Percentiles rank a stretch among this genome's conserved stretches.
phyloP scores from a whole-genome alignment of 352 stramenopile species.

The Globisporangium uncinulatum region DNA sequence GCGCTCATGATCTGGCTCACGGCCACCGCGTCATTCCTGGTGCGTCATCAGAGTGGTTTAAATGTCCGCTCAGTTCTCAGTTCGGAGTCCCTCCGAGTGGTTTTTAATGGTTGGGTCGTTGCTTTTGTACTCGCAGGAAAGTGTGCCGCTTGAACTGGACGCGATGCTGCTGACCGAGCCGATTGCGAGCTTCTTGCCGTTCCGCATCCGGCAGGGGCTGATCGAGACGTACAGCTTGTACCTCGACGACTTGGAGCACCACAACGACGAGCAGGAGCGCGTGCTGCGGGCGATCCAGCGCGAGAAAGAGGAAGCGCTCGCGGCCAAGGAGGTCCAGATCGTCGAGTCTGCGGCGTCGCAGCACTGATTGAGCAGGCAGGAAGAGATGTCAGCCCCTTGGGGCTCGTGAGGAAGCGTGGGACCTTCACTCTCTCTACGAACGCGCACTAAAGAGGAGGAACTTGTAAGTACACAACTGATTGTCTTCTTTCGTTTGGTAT shows the following conservation, averaged over 20 bases:
- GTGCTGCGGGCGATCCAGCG: constrained; percentile 74
- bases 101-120: background rate
- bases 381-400: too few species aligned
- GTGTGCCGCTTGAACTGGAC: constrained; percentile 78
- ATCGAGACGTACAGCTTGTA: constrained; percentile 89
- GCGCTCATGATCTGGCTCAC: constrained; percentile 84
- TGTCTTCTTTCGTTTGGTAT: too few species aligned
- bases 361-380: background rate
- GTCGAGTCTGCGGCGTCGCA: constrained; percentile 4
- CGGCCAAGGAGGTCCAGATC: constrained; percentile 11
- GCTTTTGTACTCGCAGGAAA: constrained; percentile 43
- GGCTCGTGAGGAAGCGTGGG: too few species aligned
- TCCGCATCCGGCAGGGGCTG: constrained; percentile 80
- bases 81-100: background rate
- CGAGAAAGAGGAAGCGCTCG: constrained; percentile 32
- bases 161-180: constrained; percentile 80
- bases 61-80: background rate
- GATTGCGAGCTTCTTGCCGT: constrained; percentile 73
- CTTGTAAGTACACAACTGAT: too few species aligned
- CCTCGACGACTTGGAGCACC: constrained; percentile 79
- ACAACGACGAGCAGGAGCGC: constrained; percentile 77
- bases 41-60: constrained; percentile 16
- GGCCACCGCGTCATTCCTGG: constrained; percentile 79
- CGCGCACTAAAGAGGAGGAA: too few species aligned
- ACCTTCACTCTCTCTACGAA: too few species aligned